Base-by-base conservation (phyloP, 2,329 filamentous ascomycete genomes). In the Monosporascus cannonballus region DNA sequence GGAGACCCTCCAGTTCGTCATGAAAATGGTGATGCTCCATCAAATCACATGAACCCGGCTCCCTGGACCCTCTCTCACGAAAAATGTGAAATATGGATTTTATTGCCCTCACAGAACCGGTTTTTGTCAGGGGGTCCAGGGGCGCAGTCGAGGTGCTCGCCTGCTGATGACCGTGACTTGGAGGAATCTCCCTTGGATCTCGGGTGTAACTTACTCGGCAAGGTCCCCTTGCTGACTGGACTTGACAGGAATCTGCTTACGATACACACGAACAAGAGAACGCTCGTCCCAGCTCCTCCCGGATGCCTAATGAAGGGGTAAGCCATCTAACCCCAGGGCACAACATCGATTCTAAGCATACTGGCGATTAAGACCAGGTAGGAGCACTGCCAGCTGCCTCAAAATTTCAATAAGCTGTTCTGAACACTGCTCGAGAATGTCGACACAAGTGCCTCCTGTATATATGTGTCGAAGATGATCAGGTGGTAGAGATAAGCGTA, bases 141-240 rank as follows among this genome's bases (percentile, higher is more conserved):
- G 18, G 18, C 9, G n/a, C 8, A 42, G 39, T 48, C 37, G 20
- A 56, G 25, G 17, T 56, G 49, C 15, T 50, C 30, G n/a, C 15
- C 47, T 45, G 25, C 17, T 30, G 42, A 51, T 6, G 30, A 51
- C n/a, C 17, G 24, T 45, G 24, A 27, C 49, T 27, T 24, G 39
- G 9, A 9, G 27, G 27, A 39, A 20, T 15, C 39, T 24, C 5
- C 18, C 39, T 42, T 42, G 39, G 39, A 24, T 15, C 14, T 42
- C 18, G 39, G 39, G 39, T 42, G 39, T 42, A 18, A 42, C 39
- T 42, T 42, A 42, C 39, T 42, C 39, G 5, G 39, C 15, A 24
- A 42, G 39, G n/a, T 42, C 24, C 24, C 18, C 39, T 42, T 42
- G 18, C 39, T 24, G 39, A 42, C 39, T 42, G 39, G 39, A 42